phyloP scores from a whole-genome alignment of 768 basidiomycete species.

The Floccularia luteovirens region DNA sequence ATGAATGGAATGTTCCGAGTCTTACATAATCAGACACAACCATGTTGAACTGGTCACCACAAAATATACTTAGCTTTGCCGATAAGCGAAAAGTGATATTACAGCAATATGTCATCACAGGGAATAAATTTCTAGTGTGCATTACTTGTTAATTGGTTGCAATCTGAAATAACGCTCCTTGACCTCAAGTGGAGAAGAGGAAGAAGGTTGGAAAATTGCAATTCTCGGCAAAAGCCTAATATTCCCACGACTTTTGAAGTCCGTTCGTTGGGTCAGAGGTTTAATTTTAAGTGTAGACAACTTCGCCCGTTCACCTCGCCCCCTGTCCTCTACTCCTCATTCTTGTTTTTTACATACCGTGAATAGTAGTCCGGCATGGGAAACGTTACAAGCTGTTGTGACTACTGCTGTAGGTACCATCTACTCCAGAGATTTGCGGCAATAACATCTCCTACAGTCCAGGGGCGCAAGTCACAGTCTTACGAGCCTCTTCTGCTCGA shows the following conservation, averaged over 20 bases:
- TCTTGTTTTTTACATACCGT: background rate
- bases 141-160: too few relatives aligned
- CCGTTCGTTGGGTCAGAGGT: too few relatives aligned
- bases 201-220: too few relatives aligned
- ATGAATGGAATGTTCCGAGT: too few relatives aligned
- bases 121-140: too few relatives aligned
- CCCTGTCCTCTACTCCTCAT: background rate
- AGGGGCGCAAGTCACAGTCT: constrained; percentile 75
- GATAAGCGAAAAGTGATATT: too few relatives aligned
- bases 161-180: too few relatives aligned
- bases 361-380: constrained; percentile 45
- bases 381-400: constrained; percentile 73
- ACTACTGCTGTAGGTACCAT: constrained; percentile 63
- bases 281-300: constrained; percentile 1
- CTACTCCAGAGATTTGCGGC: constrained; percentile 6
- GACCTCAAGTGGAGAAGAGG: too few relatives aligned
- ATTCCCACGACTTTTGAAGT: background rate
- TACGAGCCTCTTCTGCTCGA: constrained; percentile 85
- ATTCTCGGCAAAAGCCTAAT: background rate
- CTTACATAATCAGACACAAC: too few relatives aligned
- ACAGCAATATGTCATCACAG: too few relatives aligned
- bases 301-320: background rate
- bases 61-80: too few relatives aligned
- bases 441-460: constrained; percentile 33
- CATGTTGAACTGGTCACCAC: too few relatives aligned